Conservation (phyloP, 1,139 yeast genomes). For the Trichomonascaceae sp. region DNA sequence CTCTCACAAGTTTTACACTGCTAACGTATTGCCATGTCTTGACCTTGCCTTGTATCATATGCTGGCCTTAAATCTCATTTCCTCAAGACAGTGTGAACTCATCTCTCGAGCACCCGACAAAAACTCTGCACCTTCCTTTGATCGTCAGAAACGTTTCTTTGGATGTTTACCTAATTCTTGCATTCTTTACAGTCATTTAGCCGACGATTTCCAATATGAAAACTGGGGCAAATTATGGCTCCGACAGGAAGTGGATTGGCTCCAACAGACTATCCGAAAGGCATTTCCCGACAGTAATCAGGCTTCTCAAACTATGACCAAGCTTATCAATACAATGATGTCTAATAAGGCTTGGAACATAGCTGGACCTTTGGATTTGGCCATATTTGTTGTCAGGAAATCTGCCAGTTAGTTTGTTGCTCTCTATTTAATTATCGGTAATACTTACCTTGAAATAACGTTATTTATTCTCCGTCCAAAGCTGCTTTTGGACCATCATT, state of each 20-base stretch:
- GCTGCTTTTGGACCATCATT: neutral
- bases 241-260: constrained; percentile 23
- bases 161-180: constrained; percentile 15
- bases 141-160: constrained; percentile 15
- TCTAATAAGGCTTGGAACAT: constrained; percentile 17
- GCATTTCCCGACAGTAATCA: neutral
- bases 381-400: constrained; percentile 21
- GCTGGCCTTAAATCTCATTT: constrained; percentile 24
- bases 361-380: constrained; percentile 17
- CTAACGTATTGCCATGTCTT: constrained; percentile 22
- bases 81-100: constrained; percentile 25
- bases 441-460: neutral
- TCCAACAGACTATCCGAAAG: constrained; percentile 10
- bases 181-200: constrained; percentile 14
- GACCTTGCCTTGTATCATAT: constrained; percentile 25
- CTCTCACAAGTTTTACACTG: constrained; percentile 19
- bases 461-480: neutral
- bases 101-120: constrained; percentile 22
- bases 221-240: constrained; percentile 27
- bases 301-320: constrained; percentile 10
- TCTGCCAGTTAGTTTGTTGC: neutral
- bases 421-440: neutral
- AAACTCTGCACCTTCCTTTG: constrained; percentile 16
- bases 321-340: constrained; percentile 19
- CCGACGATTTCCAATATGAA: constrained; percentile 13